phyloP scores from a whole-genome alignment of 2,329 filamentous ascomycete species.

The Aspergillaceae sp. region DNA sequence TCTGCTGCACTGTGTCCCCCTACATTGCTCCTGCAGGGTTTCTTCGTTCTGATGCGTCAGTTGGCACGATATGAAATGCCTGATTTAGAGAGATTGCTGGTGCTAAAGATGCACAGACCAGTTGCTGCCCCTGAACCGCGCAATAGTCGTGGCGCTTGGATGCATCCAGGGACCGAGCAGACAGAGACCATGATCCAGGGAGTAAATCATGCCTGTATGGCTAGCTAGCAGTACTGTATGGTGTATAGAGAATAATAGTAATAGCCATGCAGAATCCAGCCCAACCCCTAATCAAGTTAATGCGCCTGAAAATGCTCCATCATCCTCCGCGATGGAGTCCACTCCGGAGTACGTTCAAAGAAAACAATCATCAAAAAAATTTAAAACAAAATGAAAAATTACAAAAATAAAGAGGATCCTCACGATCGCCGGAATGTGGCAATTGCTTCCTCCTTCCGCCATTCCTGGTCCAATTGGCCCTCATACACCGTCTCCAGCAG shows the following conservation, averaged over 20 bases:
- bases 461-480: constrained; percentile 39
- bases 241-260: no score
- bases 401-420: constrained; percentile 1
- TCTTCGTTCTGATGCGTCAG: not conserved
- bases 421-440: constrained; percentile 32
- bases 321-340: not conserved
- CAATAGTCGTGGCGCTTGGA: not conserved
- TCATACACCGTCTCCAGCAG: constrained; percentile 40
- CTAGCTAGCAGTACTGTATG: no score
- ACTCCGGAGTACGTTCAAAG: not conserved
- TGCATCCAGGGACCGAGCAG: no score
- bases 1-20: not conserved
- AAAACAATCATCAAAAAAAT: constrained; percentile 1
- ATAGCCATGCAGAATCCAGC: no score
- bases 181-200: no score
- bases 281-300: no score
- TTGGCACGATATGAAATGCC: no score
- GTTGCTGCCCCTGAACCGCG: constrained; percentile 5
- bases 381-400: constrained; percentile 1
- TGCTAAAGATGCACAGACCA: not conserved
- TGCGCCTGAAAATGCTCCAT: no score
- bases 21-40: not conserved
- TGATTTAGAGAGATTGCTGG: no score
- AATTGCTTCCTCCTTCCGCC: constrained; percentile 38
- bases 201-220: no score